A percentile compares a stretch with the other conserved stretches of the same genome.
These are phyloP conservation scores for Mallotus nudiflorus DNA, from an alignment of 345 rosid species.

Conservation along the genomic window DNA sequence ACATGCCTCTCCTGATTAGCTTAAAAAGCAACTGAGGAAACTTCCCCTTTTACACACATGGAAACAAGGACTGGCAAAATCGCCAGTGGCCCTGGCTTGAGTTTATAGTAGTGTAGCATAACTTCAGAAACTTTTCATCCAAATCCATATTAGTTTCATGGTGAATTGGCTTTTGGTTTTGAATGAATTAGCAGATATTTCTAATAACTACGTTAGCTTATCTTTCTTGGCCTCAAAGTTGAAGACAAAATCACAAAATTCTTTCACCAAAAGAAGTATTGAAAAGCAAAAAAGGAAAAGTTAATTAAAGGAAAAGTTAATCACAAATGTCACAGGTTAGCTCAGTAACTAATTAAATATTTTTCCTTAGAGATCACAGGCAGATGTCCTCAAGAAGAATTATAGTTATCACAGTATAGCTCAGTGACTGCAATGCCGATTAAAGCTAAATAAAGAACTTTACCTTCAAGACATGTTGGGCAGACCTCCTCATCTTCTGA, in stretches of 20 bases:
- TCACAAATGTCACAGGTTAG: constrained; percentile 6
- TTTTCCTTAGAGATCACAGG: not conserved
- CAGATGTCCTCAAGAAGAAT: not conserved
- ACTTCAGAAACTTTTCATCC: not conserved
- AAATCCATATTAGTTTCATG: not conserved
- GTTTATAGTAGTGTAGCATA: not conserved
- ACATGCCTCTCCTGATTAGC: not conserved
- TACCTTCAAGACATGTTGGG: constrained; percentile 99
- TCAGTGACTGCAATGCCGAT: not conserved
- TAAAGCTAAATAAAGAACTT: constrained; percentile 15
- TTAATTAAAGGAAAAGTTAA: not conserved
- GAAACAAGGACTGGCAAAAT: not conserved
- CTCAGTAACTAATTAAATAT: not conserved
- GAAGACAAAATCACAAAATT: not conserved
- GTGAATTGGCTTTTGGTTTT: not conserved
- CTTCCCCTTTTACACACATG: not conserved
- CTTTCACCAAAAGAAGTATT: not conserved
- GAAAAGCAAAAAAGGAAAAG: not conserved
- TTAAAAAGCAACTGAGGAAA: not conserved
- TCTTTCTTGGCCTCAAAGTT: not conserved
- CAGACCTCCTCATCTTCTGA: constrained; percentile 94
- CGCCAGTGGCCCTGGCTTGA: not conserved
- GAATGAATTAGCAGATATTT: not conserved
- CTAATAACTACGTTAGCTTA: not conserved
- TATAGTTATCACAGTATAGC: not conserved